Evolutionary conservation across 768 basidiomycete genomes (phyloP), one percentile per base, ranked within the genome.

Genomic region (Mycena vitilis): DNA sequence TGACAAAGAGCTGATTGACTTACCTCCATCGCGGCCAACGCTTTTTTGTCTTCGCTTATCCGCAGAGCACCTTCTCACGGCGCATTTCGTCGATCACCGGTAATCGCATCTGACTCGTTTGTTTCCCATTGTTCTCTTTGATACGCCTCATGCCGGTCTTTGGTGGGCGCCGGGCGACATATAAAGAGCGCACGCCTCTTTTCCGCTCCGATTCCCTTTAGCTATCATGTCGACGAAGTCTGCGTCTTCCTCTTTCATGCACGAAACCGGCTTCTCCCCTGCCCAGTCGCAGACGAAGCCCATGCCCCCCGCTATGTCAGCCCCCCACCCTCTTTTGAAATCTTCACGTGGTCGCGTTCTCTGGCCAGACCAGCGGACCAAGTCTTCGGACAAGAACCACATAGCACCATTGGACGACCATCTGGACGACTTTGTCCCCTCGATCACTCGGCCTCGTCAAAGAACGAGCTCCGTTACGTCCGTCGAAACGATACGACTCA

Each of bases 341-440:
- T 71, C 70, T 34, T 71, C 70, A n/a, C 70, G 70, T 49, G 63
- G 65, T 38, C 66, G 70, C 30, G 37, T 40, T 54, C 66, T 68
- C 66, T 59, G 66, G 70, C 60, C 58, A 57, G 70, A 57, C 44
- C 70, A 58, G 62, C 60, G 20, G 44, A 51, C 42, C 13, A 54
- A 15, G 36, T 44, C 62, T 51, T 52, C 47, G 23, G 36, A 64
- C 8, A 52, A 40, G 37, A 64, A 30, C 23, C 44, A 20, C 51
- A 11, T 15, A 18, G 38, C 38, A 9, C 22, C 53, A 5, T 20
- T 25, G 55, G 44, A 66, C 25, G 54, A 52, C 10, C 30, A 34
- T 30, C 53, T 23, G 22, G 55, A 62, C 55, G 36, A 42, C n/a
- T 11, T 22, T 44, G 20, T 15, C 13, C 7, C 18, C 44, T 7